These are phyloP conservation scores for Colletotrichum godetiae DNA, from an alignment of 2,329 filamentous ascomycete species.

Conservation along the genomic window DNA sequence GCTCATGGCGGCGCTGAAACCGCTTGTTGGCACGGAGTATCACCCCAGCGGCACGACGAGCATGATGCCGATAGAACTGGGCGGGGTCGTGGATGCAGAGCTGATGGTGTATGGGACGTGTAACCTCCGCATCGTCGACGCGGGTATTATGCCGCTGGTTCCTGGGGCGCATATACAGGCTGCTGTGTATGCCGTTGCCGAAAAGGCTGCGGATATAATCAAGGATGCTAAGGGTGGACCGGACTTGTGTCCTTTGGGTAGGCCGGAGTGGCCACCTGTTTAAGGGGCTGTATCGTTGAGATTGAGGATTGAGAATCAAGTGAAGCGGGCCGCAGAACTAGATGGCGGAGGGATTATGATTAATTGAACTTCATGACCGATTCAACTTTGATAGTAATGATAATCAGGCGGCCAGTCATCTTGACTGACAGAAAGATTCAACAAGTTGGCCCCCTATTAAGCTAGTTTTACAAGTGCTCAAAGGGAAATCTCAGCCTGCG, in stretches of 20 bases:
- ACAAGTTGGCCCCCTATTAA: no score
- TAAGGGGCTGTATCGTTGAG: not conserved
- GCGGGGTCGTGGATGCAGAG: constrained; percentile 56
- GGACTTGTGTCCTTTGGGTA: not conserved
- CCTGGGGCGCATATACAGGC: constrained; percentile 62
- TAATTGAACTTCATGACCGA: no score
- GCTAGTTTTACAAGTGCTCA: no score
- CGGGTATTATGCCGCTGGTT: constrained; percentile 61
- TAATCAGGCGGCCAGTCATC: no score
- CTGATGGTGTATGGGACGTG: constrained; percentile 61
- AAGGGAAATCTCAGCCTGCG: no score
- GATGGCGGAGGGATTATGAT: not conserved
- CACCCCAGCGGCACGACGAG: constrained; percentile 59
- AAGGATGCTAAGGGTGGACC: constrained; percentile 42
- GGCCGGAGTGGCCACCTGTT: constrained; percentile 7
- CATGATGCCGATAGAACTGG: constrained; percentile 57
- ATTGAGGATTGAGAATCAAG: not conserved
- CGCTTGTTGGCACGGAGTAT: constrained; percentile 49
- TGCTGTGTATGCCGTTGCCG: constrained; percentile 63
- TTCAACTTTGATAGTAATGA: not conserved
- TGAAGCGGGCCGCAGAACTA: not conserved
- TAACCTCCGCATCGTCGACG: constrained; percentile 61
- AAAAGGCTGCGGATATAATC: constrained; percentile 62
- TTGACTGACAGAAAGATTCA: no score
- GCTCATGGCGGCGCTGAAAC: constrained; percentile 45